A percentile compares a stretch with the other conserved stretches of the same genome.
These are phyloP conservation scores for Fusarium sp. DNA, from an alignment of 2,329 filamentous ascomycete species.

Conservation along the genomic window DNA sequence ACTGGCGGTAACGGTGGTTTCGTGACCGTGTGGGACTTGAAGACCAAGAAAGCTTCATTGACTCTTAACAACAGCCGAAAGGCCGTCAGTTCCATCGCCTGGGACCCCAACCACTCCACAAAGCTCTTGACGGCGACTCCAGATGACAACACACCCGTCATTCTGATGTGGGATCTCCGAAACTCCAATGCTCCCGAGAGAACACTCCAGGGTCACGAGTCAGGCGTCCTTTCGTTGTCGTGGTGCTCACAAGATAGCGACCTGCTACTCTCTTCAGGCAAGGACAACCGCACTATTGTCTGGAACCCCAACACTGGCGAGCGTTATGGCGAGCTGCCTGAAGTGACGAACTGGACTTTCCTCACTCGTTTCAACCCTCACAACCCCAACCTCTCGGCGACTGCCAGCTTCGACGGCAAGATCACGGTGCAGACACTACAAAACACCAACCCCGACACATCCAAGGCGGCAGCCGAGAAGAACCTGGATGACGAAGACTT, in stretches of 20 bases:
- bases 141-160: conserved; percentile 87
- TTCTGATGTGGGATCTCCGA: conserved; percentile 92
- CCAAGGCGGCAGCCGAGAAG: conserved; percentile 74
- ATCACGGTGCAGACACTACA: conserved; percentile 94
- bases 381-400: conserved; percentile 92
- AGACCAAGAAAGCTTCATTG: conserved; percentile 96
- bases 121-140: conserved; percentile 94
- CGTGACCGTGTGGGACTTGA: conserved; percentile 98
- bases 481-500: conserved; percentile 93
- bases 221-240: conserved; percentile 91
- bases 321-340: conserved; percentile 89
- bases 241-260: conserved; percentile 95
- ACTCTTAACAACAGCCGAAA: conserved; percentile 97
- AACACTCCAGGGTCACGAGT: conserved; percentile 90
- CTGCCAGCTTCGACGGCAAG: conserved; percentile 96
- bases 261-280: conserved; percentile 90
- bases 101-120: conserved; percentile 96
- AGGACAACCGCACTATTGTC: conserved; percentile 93
- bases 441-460: conserved; percentile 85
- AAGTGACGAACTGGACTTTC: conserved; percentile 99
- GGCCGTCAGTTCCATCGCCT: conserved; percentile 93
- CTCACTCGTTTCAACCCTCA: conserved; percentile 93
- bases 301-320: conserved; percentile 97
- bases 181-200: conserved; percentile 96
- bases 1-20: conserved; percentile 94